Conservation (phyloP, 257 asterid genomes). For the Haberlea rhodopensis region DNA sequence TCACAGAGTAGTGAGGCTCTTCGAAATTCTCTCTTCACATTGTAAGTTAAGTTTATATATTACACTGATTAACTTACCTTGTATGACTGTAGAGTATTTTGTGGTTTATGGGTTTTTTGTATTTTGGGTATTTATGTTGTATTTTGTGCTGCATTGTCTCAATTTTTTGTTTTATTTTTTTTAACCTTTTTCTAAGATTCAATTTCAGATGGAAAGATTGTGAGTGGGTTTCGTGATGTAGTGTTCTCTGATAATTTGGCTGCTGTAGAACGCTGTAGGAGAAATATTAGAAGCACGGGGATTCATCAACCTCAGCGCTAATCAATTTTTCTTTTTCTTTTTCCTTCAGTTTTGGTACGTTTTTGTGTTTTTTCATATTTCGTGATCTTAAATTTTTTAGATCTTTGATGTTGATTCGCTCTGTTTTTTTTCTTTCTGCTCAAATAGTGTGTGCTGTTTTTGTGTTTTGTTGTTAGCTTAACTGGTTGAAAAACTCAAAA, state of each 20-base stretch:
- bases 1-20: constrained; percentile 12
- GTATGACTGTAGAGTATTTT: too few species aligned
- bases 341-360: background rate
- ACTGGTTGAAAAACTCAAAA: background rate
- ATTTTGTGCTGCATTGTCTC: background rate
- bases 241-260: background rate
- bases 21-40: constrained; percentile 7
- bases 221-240: background rate
- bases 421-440: background rate
- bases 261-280: background rate
- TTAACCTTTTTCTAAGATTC: background rate
- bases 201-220: background rate
- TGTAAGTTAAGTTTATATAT: constrained; percentile 20
- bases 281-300: background rate
- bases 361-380: background rate
- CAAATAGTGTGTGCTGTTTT: too few species aligned
- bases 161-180: too few species aligned
- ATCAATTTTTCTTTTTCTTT: too few species aligned
- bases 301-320: background rate
- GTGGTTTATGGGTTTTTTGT: constrained; percentile 13
- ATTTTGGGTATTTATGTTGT: constrained; percentile 17
- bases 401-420: background rate
- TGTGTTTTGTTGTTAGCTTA: background rate
- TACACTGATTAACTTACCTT: constrained; percentile 6
- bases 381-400: background rate